Conservation (phyloP, 2,329 filamentous ascomycete genomes). For the Trichoderma simmonsii region DNA sequence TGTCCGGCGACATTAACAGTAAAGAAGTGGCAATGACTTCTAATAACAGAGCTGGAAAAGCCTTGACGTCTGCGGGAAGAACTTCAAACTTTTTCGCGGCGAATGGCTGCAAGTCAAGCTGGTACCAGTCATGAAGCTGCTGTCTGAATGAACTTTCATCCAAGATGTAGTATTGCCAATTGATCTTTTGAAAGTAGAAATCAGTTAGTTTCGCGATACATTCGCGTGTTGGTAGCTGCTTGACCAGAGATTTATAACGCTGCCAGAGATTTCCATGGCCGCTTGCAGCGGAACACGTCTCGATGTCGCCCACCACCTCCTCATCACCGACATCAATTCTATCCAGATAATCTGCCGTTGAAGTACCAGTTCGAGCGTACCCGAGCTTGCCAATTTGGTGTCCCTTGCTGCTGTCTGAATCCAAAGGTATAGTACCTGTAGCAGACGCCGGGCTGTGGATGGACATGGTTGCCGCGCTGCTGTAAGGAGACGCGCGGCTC, state of each 20-base stretch:
- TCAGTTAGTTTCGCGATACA: background rate
- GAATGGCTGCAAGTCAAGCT: background rate
- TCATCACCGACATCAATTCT: background rate
- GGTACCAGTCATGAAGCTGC: background rate
- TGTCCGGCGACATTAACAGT: background rate
- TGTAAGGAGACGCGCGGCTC: background rate
- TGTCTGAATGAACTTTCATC: background rate
- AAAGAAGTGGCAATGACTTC: background rate
- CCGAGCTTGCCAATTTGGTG: background rate
- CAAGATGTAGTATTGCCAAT: background rate
- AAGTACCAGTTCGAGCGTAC: background rate
- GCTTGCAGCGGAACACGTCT: background rate
- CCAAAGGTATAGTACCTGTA: background rate
- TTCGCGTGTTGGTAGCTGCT: background rate
- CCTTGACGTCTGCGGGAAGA: background rate
- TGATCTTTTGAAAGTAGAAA: background rate
- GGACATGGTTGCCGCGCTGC: background rate
- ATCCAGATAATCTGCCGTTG: background rate
- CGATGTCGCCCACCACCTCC: background rate
- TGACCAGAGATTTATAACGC: background rate
- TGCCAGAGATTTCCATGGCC: background rate
- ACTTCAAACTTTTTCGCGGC: background rate
- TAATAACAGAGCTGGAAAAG: background rate
- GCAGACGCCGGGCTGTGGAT: background rate
- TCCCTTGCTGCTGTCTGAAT: background rate